phyloP scores from a whole-genome alignment of 2,329 filamentous ascomycete genomes.

The Blumeriella jaapii region DNA sequence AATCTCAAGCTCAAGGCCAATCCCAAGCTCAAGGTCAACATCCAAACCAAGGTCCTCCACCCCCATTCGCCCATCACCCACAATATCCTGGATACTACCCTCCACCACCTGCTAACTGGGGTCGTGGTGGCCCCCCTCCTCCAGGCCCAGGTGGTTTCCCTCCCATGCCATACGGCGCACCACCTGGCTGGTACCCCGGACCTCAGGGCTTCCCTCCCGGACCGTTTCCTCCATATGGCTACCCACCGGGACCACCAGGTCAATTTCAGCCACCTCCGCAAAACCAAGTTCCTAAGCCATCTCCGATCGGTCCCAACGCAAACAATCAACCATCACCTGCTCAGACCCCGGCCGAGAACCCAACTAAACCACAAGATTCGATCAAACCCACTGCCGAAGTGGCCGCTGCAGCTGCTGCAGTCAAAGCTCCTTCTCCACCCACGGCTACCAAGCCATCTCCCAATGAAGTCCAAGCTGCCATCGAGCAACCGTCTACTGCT shows the following conservation, averaged over 20 bases:
- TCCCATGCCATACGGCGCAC: slow-evolving; percentile 67
- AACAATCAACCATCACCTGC: slow-evolving; percentile 39
- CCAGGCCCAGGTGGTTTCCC: slow-evolving; percentile 55
- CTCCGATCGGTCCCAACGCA: slow-evolving; percentile 39
- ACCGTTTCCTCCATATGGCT: slow-evolving; percentile 35
- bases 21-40: slow-evolving; percentile 4
- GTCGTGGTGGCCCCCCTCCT: slow-evolving; percentile 40
- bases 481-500: slow-evolving; percentile 13
- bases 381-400: slow-evolving; percentile 31
- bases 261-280: slow-evolving; percentile 41
- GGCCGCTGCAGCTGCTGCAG: slow-evolving; percentile 28
- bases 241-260: slow-evolving; percentile 52
- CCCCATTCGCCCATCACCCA: slow-evolving; percentile 31
- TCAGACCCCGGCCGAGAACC: slow-evolving; percentile 32
- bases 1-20: slow-evolving; percentile 11
- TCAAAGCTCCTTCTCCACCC: slow-evolving; percentile 47
- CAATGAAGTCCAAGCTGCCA: slow-evolving; percentile 40
- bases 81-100: slow-evolving; percentile 29
- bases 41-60: slow-evolving; percentile 10
- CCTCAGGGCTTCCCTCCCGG: slow-evolving; percentile 64
- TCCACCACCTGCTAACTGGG: slow-evolving; percentile 40
- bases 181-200: slow-evolving; percentile 65
- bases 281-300: slow-evolving; percentile 29
- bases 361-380: slow-evolving; percentile 42
- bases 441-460: slow-evolving; percentile 57